Evolutionary conservation across 2,329 filamentous ascomycete genomes (phyloP), one percentile per base, ranked within the genome.

Genomic region (Didymella arachidicola): DNA sequence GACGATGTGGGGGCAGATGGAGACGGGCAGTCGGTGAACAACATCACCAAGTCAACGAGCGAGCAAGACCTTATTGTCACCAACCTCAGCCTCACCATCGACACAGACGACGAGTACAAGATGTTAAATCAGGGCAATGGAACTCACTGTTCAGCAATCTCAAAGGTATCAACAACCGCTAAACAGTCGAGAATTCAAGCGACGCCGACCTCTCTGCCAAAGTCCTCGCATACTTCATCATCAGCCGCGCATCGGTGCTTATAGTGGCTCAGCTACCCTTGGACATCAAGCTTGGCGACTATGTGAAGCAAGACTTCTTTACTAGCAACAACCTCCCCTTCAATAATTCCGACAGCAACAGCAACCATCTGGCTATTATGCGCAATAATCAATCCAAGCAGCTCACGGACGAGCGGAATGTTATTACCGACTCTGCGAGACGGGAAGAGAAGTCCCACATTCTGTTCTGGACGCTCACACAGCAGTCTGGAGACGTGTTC

Each of bases 51-150:
- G 29, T 83, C 60, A 83, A 82, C 65, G 68, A 72, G 22, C 22
- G 22, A 22, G 22, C 64, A 79, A 11, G 81, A 84, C 60, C 71
- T 83, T 49, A 71, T 83, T 50, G 79, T 83, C 56, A 73, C 83
- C 51, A 76, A 79, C 32, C 68, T 84, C n/a, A 77, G 77, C 16
- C 81, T 83, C 43, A 79, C 78, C 4, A 67, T 81, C 14, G 77
- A 81, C 60, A 78, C 79, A 4, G 75, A 79, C 42, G 67, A 77
- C 45, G 62, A 72, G 27, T 79, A 77, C 60, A 70, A 66, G 32
- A 66, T 77, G 53, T 79, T 82, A 54, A 70, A 67, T 7, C 64
- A 77, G 18, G 65, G 67, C 77, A 82, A 27, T 79, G 78, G 70
- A 74, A 78, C 63, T 66, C 72, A n/a, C 77, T 83, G 36, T 80